phyloP scores from a whole-genome alignment of 768 basidiomycete species.

The Termitomyces sp. region DNA sequence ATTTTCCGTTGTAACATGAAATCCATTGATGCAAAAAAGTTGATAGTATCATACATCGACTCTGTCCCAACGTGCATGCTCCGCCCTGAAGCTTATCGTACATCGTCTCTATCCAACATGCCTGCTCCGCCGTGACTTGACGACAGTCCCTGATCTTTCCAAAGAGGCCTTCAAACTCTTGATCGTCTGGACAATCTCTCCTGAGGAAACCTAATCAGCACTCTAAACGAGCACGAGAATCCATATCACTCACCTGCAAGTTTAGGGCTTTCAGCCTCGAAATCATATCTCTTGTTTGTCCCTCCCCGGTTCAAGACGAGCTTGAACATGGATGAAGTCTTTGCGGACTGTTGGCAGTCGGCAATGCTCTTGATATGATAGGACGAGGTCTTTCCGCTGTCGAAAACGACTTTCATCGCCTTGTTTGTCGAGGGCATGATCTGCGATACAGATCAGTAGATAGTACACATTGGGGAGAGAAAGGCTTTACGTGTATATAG shows the following conservation, averaged over 20 bases:
- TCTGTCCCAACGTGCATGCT: too few species aligned
- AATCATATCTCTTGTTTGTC: conserved; percentile 90
- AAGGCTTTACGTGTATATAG: conserved; percentile 72
- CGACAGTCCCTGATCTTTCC: conserved; percentile 61
- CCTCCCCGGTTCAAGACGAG: conserved; percentile 73
- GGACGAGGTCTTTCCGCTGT: conserved; percentile 85
- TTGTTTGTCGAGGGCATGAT: conserved; percentile 86
- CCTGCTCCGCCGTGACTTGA: conserved; percentile 58
- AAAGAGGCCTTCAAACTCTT: conserved; percentile 57
- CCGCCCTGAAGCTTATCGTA: too few species aligned
- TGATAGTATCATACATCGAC: not conserved
- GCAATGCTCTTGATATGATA: conserved; percentile 88
- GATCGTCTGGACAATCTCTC: conserved; percentile 75
- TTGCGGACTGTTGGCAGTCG: conserved; percentile 78
- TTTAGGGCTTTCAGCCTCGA: conserved; percentile 88
- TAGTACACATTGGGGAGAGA: not conserved
- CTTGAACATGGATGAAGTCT: conserved; percentile 82
- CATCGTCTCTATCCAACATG: conserved; percentile 32
- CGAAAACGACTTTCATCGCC: conserved; percentile 70
- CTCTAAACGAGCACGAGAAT: not conserved
- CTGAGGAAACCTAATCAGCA: conserved; percentile 25
- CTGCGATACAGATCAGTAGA: conserved; percentile 31
- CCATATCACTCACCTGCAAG: conserved; percentile 57
- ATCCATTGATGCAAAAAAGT: not conserved
- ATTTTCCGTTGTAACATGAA: not conserved